These are phyloP conservation scores for Dacryopinax spathularia DNA, from an alignment of 768 basidiomycete species.

Conservation along the genomic window DNA sequence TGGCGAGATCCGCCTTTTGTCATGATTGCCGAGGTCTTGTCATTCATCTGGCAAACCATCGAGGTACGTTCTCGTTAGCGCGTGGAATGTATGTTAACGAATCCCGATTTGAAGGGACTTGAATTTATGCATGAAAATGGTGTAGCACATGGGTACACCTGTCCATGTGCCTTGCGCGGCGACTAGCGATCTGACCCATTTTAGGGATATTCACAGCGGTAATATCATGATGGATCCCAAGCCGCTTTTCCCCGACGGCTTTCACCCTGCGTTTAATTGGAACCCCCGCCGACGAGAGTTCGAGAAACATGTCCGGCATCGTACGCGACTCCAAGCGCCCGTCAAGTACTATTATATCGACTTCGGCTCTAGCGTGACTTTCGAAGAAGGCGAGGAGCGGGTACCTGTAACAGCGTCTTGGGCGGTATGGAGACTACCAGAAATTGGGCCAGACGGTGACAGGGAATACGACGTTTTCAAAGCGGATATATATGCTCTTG, in stretches of 20 bases:
- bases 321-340: neutral
- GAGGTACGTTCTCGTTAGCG: too few relatives aligned
- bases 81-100: too few relatives aligned
- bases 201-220: neutral
- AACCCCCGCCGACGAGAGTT: neutral
- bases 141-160: too few relatives aligned
- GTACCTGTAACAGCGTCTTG: neutral
- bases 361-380: neutral
- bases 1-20: neutral
- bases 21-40: neutral
- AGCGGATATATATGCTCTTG: neutral
- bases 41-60: too few relatives aligned
- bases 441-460: neutral
- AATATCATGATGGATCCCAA: neutral
- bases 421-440: neutral
- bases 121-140: too few relatives aligned
- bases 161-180: too few relatives aligned
- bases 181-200: too few relatives aligned
- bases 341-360: neutral
- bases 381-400: neutral
- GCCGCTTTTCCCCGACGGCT: neutral
- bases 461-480: neutral
- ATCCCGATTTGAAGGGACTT: too few relatives aligned
- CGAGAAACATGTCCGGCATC: neutral
- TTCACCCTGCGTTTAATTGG: neutral